A percentile compares a stretch with the other conserved stretches of the same genome.
These are phyloP conservation scores for Ceriops tagal DNA, from an alignment of 345 rosid species.

Conservation along the genomic window DNA sequence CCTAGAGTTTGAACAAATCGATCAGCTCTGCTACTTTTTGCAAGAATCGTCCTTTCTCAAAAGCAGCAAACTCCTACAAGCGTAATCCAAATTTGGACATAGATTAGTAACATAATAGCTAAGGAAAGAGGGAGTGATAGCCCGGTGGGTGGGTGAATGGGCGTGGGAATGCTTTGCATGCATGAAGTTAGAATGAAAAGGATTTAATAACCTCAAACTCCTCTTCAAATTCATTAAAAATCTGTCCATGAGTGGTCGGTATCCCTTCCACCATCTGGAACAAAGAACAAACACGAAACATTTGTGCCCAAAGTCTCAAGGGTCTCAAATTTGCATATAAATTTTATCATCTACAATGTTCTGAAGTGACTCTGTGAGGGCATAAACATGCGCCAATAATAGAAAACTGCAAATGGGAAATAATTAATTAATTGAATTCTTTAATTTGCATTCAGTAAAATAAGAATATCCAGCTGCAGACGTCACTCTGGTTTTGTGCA, in stretches of 20 bases:
- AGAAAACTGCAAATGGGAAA: background rate
- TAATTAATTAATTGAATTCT: background rate
- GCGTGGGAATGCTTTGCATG: background rate
- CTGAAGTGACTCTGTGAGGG: background rate
- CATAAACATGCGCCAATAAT: background rate
- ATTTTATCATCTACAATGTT: background rate
- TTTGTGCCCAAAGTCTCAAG: background rate
- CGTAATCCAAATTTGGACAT: background rate
- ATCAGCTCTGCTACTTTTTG: background rate
- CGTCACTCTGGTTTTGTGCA: background rate
- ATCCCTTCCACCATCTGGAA: background rate
- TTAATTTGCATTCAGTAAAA: background rate
- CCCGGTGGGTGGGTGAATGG: background rate
- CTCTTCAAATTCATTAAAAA: background rate
- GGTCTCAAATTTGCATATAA: background rate
- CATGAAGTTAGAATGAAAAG: background rate
- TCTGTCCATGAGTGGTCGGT: background rate
- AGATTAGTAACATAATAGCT: too few species aligned
- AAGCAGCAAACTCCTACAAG: background rate
- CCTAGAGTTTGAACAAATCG: background rate
- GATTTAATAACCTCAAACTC: background rate
- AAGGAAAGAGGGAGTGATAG: too few species aligned
- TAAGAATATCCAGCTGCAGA: background rate
- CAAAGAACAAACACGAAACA: background rate
- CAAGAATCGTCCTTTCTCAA: background rate